Conservation (phyloP, 257 asterid species). For the Petrea volubilis region DNA sequence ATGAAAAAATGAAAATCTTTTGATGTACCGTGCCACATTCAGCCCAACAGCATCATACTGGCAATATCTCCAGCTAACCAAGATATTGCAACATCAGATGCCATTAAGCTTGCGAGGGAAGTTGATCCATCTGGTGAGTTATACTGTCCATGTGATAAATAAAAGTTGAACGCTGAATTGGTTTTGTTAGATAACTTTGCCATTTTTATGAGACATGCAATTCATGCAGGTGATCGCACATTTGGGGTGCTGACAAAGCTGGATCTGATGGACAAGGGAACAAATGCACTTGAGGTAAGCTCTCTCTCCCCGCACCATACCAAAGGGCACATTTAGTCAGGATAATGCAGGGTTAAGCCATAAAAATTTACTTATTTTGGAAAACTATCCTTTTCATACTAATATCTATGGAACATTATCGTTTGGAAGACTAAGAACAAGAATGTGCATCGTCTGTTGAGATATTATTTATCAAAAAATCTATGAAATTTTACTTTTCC, state of each 20-base stretch:
- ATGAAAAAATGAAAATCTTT: not conserved
- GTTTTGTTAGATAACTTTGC: constrained; percentile 3
- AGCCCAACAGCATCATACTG: constrained; percentile 90
- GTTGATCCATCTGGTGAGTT: constrained; percentile 82
- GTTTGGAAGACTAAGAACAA: not conserved
- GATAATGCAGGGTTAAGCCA: not conserved
- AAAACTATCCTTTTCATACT: not conserved
- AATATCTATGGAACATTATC: not conserved
- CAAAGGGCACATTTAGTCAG: not conserved
- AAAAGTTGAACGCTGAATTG: constrained; percentile 4
- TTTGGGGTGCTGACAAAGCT: constrained; percentile 93
- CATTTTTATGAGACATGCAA: constrained; percentile 24
- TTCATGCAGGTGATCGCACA: constrained; percentile 78
- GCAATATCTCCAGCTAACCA: constrained; percentile 98
- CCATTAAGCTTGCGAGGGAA: constrained; percentile 85
- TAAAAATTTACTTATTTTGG: not conserved
- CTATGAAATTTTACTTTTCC: not conserved
- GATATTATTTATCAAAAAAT: not conserved
- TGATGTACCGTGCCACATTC: constrained; percentile 10
- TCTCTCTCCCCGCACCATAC: constrained; percentile 5
- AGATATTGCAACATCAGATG: constrained; percentile 98
- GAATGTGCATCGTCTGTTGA: not conserved
- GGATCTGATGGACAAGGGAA: constrained; percentile 96
- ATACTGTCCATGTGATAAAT: not conserved
- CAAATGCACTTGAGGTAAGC: constrained; percentile 82